phyloP scores from a whole-genome alignment of 768 basidiomycete genomes.

The Arthromyces matolae region DNA sequence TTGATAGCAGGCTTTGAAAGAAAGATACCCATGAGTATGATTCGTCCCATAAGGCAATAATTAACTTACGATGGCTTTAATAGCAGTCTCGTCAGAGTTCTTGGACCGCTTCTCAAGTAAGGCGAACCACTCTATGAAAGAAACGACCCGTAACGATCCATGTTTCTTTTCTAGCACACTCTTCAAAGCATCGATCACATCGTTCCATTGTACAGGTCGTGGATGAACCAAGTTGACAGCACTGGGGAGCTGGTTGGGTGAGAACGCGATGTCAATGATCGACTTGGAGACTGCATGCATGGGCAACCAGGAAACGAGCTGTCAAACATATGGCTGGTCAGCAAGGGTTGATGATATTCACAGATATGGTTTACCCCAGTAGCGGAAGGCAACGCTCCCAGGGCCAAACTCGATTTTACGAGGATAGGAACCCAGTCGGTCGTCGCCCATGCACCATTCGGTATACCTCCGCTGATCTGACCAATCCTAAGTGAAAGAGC shows the following conservation, averaged over 20 bases:
- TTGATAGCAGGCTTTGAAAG: slow-evolving; percentile 30
- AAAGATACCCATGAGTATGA: neutral
- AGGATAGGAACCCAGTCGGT: slow-evolving; percentile 47
- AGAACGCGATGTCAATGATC: slow-evolving; percentile 29
- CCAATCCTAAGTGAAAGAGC: slow-evolving; percentile 40
- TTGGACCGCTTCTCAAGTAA: slow-evolving; percentile 13
- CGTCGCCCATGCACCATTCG: slow-evolving; percentile 39
- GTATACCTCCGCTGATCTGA: slow-evolving; percentile 38
- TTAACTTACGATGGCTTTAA: slow-evolving; percentile 8
- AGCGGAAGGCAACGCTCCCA: slow-evolving; percentile 27
- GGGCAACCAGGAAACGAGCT: slow-evolving; percentile 43
- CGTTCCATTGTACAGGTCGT: slow-evolving; percentile 28
- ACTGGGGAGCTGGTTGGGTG: slow-evolving; percentile 17
- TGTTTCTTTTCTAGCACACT: neutral
- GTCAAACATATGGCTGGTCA: neutral
- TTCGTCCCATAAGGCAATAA: too few relatives aligned
- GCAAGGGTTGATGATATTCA: too few relatives aligned
- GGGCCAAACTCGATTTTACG: slow-evolving; percentile 29
- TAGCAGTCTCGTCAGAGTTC: slow-evolving; percentile 1
- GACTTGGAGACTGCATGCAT: slow-evolving; percentile 24
- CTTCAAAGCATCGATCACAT: slow-evolving; percentile 21
- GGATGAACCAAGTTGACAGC: slow-evolving; percentile 40
- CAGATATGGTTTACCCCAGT: slow-evolving; percentile 27
- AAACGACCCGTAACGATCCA: neutral
- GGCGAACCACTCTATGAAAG: slow-evolving; percentile 17